Conservation (phyloP, 257 asterid genomes). For the Vinca minor region DNA sequence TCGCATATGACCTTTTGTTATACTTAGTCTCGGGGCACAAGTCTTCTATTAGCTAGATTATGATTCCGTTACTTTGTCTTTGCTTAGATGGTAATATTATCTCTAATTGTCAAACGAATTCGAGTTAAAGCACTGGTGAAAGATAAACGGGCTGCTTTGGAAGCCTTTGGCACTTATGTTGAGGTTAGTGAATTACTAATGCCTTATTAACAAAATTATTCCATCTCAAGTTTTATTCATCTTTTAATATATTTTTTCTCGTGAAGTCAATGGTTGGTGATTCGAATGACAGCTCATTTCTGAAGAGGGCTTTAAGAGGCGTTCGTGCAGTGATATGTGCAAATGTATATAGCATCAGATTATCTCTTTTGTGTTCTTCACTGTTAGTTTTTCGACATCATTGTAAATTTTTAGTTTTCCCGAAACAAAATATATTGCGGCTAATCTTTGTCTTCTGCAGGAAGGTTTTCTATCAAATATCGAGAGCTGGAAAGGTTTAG, state of each 20-base stretch:
- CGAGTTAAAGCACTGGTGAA: slow-evolving; percentile 80
- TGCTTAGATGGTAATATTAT: slow-evolving; percentile 72
- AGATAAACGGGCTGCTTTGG: slow-evolving; percentile 81
- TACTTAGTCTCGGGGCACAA: too few species aligned
- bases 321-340: slow-evolving; percentile 78
- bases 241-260: neutral
- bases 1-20: too few species aligned
- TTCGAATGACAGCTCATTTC: slow-evolving; percentile 39
- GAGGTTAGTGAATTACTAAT: slow-evolving; percentile 46
- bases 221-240: too few species aligned
- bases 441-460: slow-evolving; percentile 22
- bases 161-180: slow-evolving; percentile 95
- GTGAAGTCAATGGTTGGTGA: slow-evolving; percentile 69
- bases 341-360: slow-evolving; percentile 31
- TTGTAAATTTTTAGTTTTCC: neutral
- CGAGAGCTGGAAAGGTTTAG: slow-evolving; percentile 78
- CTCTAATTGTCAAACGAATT: slow-evolving; percentile 64
- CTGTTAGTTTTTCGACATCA: neutral
- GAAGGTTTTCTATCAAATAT: slow-evolving; percentile 55
- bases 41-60: neutral
- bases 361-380: neutral
- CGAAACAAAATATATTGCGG: slow-evolving; percentile 5
- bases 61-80: slow-evolving; percentile 12
- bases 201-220: neutral
- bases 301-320: slow-evolving; percentile 73